These are phyloP conservation scores for Linderniella brevidens DNA, from an alignment of 257 asterid genomes.

Conservation along the genomic window DNA sequence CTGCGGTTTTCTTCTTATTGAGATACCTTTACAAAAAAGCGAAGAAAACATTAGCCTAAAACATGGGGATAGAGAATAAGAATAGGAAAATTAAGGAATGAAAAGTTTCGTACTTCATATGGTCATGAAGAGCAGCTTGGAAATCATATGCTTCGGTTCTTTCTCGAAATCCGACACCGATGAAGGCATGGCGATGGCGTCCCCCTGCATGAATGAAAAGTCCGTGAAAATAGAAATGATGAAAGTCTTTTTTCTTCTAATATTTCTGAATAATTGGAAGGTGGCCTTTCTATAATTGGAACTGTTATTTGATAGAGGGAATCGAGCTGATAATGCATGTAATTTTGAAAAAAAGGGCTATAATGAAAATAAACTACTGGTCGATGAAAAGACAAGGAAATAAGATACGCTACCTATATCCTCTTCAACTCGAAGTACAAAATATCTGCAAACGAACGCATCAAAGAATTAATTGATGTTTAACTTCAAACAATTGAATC, in stretches of 20 bases:
- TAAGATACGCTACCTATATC: conserved; percentile 43
- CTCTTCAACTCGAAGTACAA: conserved; percentile 91
- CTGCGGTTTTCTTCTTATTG: conserved; percentile 87
- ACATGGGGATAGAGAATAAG: conserved; percentile 8
- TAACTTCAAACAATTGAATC: too few species aligned
- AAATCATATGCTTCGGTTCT: conserved; percentile 93
- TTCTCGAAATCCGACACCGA: conserved; percentile 97
- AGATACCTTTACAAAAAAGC: conserved; percentile 48
- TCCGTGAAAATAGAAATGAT: background rate
- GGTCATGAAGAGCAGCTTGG: conserved; percentile 98
- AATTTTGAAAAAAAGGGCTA: too few species aligned
- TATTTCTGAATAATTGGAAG: too few species aligned
- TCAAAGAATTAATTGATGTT: background rate
- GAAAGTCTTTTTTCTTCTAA: too few species aligned
- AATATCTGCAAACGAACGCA: conserved; percentile 54
- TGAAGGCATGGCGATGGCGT: conserved; percentile 92
- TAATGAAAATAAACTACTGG: too few species aligned
- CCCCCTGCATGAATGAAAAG: conserved; percentile 39
- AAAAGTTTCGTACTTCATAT: conserved; percentile 53
- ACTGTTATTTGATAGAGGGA: too few species aligned
- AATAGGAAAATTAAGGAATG: background rate
- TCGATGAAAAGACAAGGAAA: background rate
- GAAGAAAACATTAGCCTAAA: background rate
- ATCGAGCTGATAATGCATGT: too few species aligned
- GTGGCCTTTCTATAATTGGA: too few species aligned